These are phyloP conservation scores for Eleusine indica DNA, from an alignment of 176 grass and related monocot genomes.

Conservation along the genomic window DNA sequence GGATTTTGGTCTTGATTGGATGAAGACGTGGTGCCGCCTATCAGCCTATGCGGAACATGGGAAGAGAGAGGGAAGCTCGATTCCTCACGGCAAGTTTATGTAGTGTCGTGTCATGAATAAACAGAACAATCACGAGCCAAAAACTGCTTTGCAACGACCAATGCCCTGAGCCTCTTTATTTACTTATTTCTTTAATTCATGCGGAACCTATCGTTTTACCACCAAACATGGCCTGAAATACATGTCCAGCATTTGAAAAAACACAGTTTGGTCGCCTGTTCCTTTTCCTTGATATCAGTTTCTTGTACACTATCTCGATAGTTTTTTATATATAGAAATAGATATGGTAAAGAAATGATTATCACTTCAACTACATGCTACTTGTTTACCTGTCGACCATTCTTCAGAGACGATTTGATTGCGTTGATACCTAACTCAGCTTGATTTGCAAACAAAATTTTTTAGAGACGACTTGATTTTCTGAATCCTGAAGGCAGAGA, in stretches of 20 bases:
- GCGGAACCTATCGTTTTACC: background rate
- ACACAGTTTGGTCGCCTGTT: background rate
- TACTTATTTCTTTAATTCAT: background rate
- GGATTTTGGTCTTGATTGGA: constrained; percentile 1
- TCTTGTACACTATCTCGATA: background rate
- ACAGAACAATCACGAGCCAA: background rate
- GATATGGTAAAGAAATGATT: constrained; percentile 28
- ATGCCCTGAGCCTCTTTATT: background rate
- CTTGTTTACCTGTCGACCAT: background rate
- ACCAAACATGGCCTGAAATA: background rate
- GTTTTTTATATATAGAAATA: background rate
- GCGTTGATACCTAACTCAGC: constrained; percentile 8
- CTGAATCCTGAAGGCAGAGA: no score
- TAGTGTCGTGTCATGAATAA: background rate
- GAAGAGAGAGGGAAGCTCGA: background rate
- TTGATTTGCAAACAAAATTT: background rate
- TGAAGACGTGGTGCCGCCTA: background rate
- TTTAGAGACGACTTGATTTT: no score
- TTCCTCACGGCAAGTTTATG: constrained; percentile 34
- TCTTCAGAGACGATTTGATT: background rate
- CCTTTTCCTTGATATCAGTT: background rate
- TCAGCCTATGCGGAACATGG: background rate
- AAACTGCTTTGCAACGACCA: background rate
- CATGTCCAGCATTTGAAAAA: constrained; percentile 9
- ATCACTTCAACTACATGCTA: background rate